Evolutionary conservation across 805 yeast species (phyloP).

Genomic region (Wickerhamiella siamensis): DNA sequence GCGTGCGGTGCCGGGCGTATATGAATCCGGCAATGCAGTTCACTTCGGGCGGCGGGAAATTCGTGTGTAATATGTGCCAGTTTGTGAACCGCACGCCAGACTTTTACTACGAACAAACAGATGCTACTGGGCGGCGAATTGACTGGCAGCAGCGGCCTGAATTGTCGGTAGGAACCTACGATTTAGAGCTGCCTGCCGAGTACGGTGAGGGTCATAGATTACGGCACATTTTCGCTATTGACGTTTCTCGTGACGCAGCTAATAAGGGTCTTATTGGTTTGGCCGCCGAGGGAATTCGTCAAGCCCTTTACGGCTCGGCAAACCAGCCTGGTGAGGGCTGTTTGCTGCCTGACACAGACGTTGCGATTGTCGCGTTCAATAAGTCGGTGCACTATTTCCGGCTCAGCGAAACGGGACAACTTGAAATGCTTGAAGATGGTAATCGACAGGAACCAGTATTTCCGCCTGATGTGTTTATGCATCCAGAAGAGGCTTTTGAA

Average conservation of each 20-base stretch:
- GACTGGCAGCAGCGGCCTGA: slow-evolving; percentile 62
- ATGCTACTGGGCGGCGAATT: slow-evolving; percentile 43
- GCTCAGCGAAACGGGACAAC: slow-evolving; percentile 4
- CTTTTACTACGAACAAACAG: slow-evolving; percentile 52
- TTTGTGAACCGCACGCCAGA: slow-evolving; percentile 54
- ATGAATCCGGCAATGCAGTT: slow-evolving; percentile 72
- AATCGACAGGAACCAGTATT: slow-evolving; percentile 46
- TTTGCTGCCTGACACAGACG: slow-evolving; percentile 30
- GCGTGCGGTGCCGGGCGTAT: slow-evolving; percentile 83
- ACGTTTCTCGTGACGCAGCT: slow-evolving; percentile 45
- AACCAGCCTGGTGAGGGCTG: slow-evolving; percentile 13
- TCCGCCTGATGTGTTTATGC: slow-evolving; percentile 60
- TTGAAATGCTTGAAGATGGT: slow-evolving; percentile 22
- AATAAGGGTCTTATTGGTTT: slow-evolving; percentile 47
- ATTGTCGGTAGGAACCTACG: slow-evolving; percentile 69
- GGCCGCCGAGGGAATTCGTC: slow-evolving; percentile 55
- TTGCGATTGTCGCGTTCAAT: slow-evolving; percentile 69
- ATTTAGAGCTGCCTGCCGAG: slow-evolving; percentile 58
- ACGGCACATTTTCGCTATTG: slow-evolving; percentile 61
- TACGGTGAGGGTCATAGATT: slow-evolving; percentile 41
- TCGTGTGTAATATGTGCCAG: slow-evolving; percentile 78
- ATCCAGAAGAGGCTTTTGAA: slow-evolving; percentile 49
- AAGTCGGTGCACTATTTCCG: slow-evolving; percentile 49
- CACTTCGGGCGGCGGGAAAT: slow-evolving; percentile 41
- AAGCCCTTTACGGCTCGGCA: slow-evolving; percentile 32